A percentile compares a stretch with the other conserved stretches of the same genome.
These are phyloP conservation scores for Peronospora destructor DNA, from an alignment of 352 stramenopile genomes.

Conservation along the genomic window DNA sequence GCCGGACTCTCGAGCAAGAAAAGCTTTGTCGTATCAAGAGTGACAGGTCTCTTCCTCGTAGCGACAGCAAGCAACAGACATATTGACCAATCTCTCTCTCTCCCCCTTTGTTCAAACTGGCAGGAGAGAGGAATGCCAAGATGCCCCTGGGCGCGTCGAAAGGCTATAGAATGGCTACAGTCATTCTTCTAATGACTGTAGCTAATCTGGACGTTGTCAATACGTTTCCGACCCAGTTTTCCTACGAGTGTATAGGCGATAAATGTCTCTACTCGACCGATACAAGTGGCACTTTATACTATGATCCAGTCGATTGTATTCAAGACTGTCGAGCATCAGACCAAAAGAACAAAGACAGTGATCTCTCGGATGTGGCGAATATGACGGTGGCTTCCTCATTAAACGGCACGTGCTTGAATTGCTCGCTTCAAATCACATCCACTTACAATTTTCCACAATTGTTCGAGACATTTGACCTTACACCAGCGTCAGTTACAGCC, in stretches of 20 bases:
- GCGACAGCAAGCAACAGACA: background rate
- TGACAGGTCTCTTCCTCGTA: background rate
- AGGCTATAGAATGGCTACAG: background rate
- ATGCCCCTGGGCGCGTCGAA: constrained; percentile 13
- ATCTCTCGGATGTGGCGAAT: constrained; percentile 42
- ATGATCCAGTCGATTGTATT: constrained; percentile 46
- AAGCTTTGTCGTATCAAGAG: background rate
- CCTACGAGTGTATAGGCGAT: constrained; percentile 43
- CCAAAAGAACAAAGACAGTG: constrained; percentile 35
- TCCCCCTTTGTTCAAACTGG: constrained; percentile 6
- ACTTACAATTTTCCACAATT: constrained; percentile 70
- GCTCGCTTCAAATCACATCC: constrained; percentile 46
- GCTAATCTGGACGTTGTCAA: background rate
- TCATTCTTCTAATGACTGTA: background rate
- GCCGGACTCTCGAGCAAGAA: too few relatives aligned
- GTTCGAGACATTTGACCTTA: constrained; percentile 57
- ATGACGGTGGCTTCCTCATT: constrained; percentile 45
- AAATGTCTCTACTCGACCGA: constrained; percentile 47
- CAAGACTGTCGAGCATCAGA: constrained; percentile 38
- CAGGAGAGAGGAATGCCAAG: constrained; percentile 17
- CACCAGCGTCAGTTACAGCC: constrained; percentile 28
- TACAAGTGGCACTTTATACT: constrained; percentile 24
- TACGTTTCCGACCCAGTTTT: constrained; percentile 29
- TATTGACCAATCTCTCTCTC: background rate
- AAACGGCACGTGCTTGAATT: constrained; percentile 68